Evolutionary conservation across 768 basidiomycete genomes (phyloP), one percentile per base, ranked within the genome.

Genomic region (Clathrus columnatus): DNA sequence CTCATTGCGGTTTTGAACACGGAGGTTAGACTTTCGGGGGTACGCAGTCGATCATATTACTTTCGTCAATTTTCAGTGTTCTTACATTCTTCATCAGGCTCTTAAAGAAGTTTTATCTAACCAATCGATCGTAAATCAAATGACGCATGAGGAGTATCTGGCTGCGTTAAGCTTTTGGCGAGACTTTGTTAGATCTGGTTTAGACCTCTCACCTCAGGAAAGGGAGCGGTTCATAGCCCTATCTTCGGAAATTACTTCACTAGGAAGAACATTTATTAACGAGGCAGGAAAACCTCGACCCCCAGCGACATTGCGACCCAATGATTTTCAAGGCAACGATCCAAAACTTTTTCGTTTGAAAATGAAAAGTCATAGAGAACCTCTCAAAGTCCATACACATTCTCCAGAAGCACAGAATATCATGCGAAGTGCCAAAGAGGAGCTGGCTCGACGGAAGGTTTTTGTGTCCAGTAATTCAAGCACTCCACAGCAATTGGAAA

Each of bases 1-100:
- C 94, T 88, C 68, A 98, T 99, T 94, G 97, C 97, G 68, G 83
- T 90, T 46, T 74, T 98, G 57, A 99, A 99, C 69, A 97, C 94
- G 28, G 79, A 98, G 73, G 83, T 86, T 29, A 91, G 87, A 36
- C 74, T 99, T 46, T 94, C 93, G 60, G 78, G 91, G 73, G 94
- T 89, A 68, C 70, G 87, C 74, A 54, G 43, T 26, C 21, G 17
- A 50, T 16, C 59, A 57, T 56, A 44, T 57, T 53, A 54, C 45
- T 28, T 59, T 16, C 58, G 17, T 56, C 18, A 41, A 47, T 27
- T 26, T 49, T 41, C 17, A 42, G 23, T 50, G 57, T 68, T 64
- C 48, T 63, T 36, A 61, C 53, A 44, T 58, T 28, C 50, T 21
- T 60, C 18, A 5, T 11, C 59, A 92, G 90, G 81, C 86, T 47